Percentiles rank a stretch among this genome's conserved stretches.
phyloP scores from a whole-genome alignment of 164 flowering plant genomes.

The Litsea cubeba region DNA sequence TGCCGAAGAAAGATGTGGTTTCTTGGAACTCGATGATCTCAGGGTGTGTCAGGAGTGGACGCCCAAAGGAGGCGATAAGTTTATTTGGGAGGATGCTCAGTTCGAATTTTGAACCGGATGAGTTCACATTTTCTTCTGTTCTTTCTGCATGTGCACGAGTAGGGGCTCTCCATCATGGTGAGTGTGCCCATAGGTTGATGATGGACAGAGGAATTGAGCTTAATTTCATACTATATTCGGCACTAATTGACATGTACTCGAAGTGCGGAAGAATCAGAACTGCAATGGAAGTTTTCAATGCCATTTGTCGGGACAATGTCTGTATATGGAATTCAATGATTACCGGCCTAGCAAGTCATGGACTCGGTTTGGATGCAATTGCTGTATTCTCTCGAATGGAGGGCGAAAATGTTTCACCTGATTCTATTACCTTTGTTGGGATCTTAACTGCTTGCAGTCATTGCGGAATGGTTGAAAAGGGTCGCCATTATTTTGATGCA shows the following conservation, averaged over 20 bases:
- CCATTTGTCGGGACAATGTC: constrained; percentile 30
- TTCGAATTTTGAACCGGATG: constrained; percentile 45
- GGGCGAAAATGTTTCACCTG: constrained; percentile 14
- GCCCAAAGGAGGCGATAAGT: constrained; percentile 40
- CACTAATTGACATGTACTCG: constrained; percentile 71
- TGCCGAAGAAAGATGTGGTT: constrained; percentile 36
- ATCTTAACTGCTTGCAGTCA: constrained; percentile 65
- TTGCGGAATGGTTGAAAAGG: constrained; percentile 57
- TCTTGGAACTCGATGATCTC: constrained; percentile 61
- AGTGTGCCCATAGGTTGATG: constrained; percentile 52
- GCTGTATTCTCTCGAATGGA: constrained; percentile 30
- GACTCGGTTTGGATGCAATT: constrained; percentile 64
- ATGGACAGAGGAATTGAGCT: constrained; percentile 34
- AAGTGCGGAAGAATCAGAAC: constrained; percentile 61
- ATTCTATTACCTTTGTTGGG: constrained; percentile 25
- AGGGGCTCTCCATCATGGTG: constrained; percentile 51
- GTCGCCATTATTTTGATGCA: constrained; percentile 39
- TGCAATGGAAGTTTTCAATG: constrained; percentile 48
- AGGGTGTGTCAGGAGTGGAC: constrained; percentile 44
- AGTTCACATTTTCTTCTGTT: constrained; percentile 60
- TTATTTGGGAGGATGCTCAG: constrained; percentile 36
- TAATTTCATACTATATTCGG: constrained; percentile 47
- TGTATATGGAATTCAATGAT: constrained; percentile 80
- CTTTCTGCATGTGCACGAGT: constrained; percentile 52
- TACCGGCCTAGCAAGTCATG: constrained; percentile 69